Evolutionary conservation across 768 basidiomycete species (phyloP).

Genomic region (Termitomyces sp.): DNA sequence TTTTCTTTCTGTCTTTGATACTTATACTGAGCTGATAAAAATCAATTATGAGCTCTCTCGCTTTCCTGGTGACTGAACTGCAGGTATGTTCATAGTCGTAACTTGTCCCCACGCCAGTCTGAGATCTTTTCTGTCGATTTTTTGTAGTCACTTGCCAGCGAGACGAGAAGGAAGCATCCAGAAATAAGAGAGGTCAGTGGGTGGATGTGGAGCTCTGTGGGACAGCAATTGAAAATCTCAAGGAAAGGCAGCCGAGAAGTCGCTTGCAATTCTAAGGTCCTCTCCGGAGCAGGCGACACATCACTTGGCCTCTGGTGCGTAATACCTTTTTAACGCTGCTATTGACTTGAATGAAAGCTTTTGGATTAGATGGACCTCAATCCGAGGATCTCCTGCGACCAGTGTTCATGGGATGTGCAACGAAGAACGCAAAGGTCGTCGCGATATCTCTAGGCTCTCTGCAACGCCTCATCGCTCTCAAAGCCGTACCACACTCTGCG

Average conservation of each 20-base stretch:
- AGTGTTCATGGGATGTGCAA: conserved; percentile 91
- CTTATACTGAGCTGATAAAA: background rate
- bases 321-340: background rate
- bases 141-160: conserved; percentile 75
- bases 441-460: conserved; percentile 89
- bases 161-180: conserved; percentile 84
- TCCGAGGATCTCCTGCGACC: conserved; percentile 81
- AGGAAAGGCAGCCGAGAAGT: conserved; percentile 79
- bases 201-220: background rate
- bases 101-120: background rate
- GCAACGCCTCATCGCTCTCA: conserved; percentile 84
- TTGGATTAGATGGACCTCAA: conserved; percentile 62
- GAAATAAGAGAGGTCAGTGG: conserved; percentile 85
- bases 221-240: conserved; percentile 17
- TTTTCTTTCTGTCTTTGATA: background rate
- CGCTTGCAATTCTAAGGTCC: conserved; percentile 73
- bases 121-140: background rate
- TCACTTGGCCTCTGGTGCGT: conserved; percentile 69
- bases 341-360: background rate
- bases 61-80: conserved; percentile 11
- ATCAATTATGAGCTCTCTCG: conserved; percentile 19
- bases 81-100: conserved; percentile 5
- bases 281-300: conserved; percentile 77
- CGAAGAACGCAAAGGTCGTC: conserved; percentile 91
- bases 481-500: conserved; percentile 77